Conservation (phyloP, 495 filamentous ascomycete species). For the Neurospora sp. region DNA sequence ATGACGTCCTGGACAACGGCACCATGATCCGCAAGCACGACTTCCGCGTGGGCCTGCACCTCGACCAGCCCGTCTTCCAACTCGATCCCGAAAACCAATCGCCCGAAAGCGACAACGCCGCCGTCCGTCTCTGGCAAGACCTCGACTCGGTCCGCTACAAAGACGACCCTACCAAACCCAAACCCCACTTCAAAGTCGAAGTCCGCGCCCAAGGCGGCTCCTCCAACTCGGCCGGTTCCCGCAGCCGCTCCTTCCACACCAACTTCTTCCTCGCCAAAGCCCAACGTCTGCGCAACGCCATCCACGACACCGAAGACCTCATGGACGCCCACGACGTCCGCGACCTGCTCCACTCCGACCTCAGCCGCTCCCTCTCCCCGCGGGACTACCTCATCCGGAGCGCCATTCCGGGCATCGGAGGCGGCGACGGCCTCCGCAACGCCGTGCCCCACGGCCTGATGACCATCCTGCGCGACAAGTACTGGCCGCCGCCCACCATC, state of each 20-base stretch:
- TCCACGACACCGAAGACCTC: not conserved
- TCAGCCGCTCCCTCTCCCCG: not conserved
- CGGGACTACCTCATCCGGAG: not conserved
- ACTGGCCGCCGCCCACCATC: slow-evolving; percentile 71
- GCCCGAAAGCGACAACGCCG: not conserved
- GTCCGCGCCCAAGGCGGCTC: not conserved
- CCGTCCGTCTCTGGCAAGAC: not conserved
- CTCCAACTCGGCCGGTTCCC: not conserved
- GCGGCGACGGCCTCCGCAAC: slow-evolving; percentile 1
- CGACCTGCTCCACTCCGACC: not conserved
- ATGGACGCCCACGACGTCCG: not conserved
- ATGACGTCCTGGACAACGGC: slow-evolving; percentile 34
- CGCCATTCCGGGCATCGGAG: not conserved
- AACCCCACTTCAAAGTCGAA: not conserved
- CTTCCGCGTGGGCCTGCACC: slow-evolving; percentile 56
- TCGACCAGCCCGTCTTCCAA: slow-evolving; percentile 61
- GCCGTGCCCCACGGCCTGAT: slow-evolving; percentile 36
- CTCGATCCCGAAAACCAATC: slow-evolving; percentile 31
- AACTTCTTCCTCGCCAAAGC: not conserved
- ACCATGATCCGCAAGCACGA: slow-evolving; percentile 67
- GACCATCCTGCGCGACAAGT: slow-evolving; percentile 27
- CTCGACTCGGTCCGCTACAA: not conserved
- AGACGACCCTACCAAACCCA: slow-evolving; percentile 1
- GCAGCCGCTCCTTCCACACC: not conserved
- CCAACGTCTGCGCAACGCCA: not conserved